Conservation (phyloP, 768 basidiomycete species). For the Polyporus arcularius region DNA sequence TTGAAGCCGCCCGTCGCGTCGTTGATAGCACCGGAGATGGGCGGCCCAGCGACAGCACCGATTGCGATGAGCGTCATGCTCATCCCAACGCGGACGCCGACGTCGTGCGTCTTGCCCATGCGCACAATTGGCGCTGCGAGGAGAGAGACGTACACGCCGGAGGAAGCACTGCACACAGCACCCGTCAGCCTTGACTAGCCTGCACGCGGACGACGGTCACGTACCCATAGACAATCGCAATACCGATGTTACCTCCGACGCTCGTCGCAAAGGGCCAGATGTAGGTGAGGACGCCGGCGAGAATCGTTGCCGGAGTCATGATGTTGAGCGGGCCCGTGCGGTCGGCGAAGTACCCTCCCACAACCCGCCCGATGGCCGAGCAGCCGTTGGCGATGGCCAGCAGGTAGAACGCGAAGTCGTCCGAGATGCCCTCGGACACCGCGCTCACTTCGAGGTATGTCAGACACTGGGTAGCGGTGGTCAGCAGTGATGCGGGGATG, state of each 20-base stretch:
- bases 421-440: constrained; percentile 45
- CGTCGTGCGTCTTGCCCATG: constrained; percentile 60
- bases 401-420: constrained; percentile 61
- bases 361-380: constrained; percentile 61
- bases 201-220: constrained; percentile 14
- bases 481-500: background rate
- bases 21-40: constrained; percentile 72
- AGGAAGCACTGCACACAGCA: constrained; percentile 47
- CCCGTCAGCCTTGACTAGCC: background rate
- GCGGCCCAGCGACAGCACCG: constrained; percentile 68
- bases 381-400: constrained; percentile 68
- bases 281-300: constrained; percentile 61
- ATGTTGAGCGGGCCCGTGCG: constrained; percentile 63
- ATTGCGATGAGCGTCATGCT: constrained; percentile 60
- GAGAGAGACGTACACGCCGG: constrained; percentile 63
- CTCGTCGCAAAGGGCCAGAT: constrained; percentile 67
- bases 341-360: constrained; percentile 57
- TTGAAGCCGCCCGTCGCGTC: constrained; percentile 52
- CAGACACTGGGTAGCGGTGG: constrained; percentile 42
- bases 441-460: constrained; percentile 70
- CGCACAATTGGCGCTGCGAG: constrained; percentile 57
- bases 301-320: constrained; percentile 61
- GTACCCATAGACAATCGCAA: constrained; percentile 68
- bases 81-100: constrained; percentile 68
- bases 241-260: constrained; percentile 46